Conservation (phyloP, 345 rosid species). For the Microthlaspi erraticum region DNA sequence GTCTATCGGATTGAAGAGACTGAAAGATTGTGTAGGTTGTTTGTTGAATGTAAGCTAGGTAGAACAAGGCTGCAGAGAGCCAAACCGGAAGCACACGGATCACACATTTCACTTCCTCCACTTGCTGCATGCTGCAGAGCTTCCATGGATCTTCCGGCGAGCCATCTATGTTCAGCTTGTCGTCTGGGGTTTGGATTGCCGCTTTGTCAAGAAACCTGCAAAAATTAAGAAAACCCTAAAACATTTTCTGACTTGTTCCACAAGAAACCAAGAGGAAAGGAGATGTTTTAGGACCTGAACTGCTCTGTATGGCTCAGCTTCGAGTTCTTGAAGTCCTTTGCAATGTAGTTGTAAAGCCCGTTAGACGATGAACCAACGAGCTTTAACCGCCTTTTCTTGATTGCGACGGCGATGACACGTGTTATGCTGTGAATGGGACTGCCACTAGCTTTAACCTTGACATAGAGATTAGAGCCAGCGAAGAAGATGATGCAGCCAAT, state of each 20-base stretch:
- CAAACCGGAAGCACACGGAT: slow-evolving; percentile 64
- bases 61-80: slow-evolving; percentile 54
- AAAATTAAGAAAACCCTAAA: slow-evolving; percentile 13
- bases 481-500: slow-evolving; percentile 62
- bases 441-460: slow-evolving; percentile 68
- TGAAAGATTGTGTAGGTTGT: slow-evolving; percentile 66
- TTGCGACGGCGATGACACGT: slow-evolving; percentile 55
- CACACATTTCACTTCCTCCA: slow-evolving; percentile 69
- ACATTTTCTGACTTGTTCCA: background rate
- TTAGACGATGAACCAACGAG: slow-evolving; percentile 38
- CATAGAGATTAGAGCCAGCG: slow-evolving; percentile 70
- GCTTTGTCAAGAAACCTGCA: slow-evolving; percentile 68
- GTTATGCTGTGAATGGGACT: slow-evolving; percentile 70
- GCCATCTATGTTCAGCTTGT: slow-evolving; percentile 54
- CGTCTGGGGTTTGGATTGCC: slow-evolving; percentile 52
- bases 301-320: slow-evolving; percentile 43
- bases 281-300: slow-evolving; percentile 32
- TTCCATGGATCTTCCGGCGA: slow-evolving; percentile 61
- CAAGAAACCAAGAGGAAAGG: slow-evolving; percentile 2
- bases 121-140: slow-evolving; percentile 72
- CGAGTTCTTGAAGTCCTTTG: slow-evolving; percentile 42
- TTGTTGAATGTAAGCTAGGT: slow-evolving; percentile 53
- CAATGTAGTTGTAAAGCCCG: slow-evolving; percentile 36
- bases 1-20: slow-evolving; percentile 61
- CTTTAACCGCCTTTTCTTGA: slow-evolving; percentile 56